A percentile compares a stretch with the other conserved stretches of the same genome.
phyloP scores from a whole-genome alignment of 495 filamentous ascomycete genomes.

The Paragyromitra xinjiangensis region DNA sequence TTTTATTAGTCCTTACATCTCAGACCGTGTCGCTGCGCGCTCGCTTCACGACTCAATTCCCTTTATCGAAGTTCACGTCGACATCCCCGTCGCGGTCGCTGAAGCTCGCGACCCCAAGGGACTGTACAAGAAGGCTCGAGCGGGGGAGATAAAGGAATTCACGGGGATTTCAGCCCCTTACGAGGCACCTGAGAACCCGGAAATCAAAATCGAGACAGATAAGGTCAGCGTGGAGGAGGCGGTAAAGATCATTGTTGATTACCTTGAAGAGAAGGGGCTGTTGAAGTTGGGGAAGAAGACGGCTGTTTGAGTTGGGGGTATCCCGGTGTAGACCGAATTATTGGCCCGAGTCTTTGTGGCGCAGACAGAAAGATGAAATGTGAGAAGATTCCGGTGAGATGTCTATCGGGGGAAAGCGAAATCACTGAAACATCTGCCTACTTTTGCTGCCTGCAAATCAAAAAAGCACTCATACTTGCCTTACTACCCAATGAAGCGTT shows the following conservation, averaged over 20 bases:
- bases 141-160: conserved; percentile 94
- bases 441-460: conserved; percentile 44
- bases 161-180: conserved; percentile 89
- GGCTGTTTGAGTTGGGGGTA: conserved; percentile 24
- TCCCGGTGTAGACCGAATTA: conserved; percentile 1
- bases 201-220: conserved; percentile 83
- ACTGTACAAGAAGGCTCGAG: conserved; percentile 93
- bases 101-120: conserved; percentile 97
- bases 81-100: conserved; percentile 87
- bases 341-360: conserved; percentile 22
- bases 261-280: conserved; percentile 73
- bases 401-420: conserved; percentile 9
- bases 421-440: conserved; percentile 40
- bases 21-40: conserved; percentile 83
- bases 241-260: conserved; percentile 80
- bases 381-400: conserved; percentile 22
- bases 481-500: conserved; percentile 5
- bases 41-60: conserved; percentile 78
- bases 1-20: conserved; percentile 94
- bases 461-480: conserved; percentile 26
- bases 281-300: conserved; percentile 61
- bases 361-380: conserved; percentile 11
- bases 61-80: conserved; percentile 92
- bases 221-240: conserved; percentile 83
- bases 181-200: conserved; percentile 84